A percentile compares a stretch with the other conserved stretches of the same genome.
Conservation (phyloP, 164 flowering plant species). For the Magnolia kwangsiensis region DNA sequence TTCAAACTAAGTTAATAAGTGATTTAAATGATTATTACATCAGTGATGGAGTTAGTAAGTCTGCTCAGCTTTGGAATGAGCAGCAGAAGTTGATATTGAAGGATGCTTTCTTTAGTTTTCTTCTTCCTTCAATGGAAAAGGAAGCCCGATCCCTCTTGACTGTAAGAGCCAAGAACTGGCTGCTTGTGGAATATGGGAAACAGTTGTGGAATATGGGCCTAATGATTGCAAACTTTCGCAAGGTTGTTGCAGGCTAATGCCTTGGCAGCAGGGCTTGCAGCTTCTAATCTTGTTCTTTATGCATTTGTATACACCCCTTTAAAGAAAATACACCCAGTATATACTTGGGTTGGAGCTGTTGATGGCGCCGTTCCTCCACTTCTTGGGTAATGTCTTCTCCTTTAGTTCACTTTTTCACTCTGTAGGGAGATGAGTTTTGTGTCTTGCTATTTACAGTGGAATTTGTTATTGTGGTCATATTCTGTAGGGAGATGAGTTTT, state of each 20-base stretch:
- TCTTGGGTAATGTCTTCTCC: too few species aligned
- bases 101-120: constrained; percentile 64
- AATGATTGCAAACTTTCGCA: constrained; percentile 39
- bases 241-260: constrained; percentile 88
- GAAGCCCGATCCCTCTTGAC: constrained; percentile 76
- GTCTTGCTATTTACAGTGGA: too few species aligned
- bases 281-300: constrained; percentile 80
- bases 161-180: constrained; percentile 74
- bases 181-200: constrained; percentile 75
- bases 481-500: too few species aligned
- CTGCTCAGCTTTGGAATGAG: constrained; percentile 93
- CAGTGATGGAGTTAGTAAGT: constrained; percentile 79
- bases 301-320: constrained; percentile 96
- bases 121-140: constrained; percentile 87
- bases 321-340: too few species aligned
- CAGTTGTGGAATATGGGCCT: constrained; percentile 59
- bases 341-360: too few species aligned
- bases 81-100: too few species aligned
- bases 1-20: constrained; percentile 39
- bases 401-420: too few species aligned
- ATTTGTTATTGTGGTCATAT: too few species aligned
- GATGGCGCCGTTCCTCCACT: too few species aligned
- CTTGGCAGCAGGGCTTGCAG: constrained; percentile 93
- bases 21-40: constrained; percentile 67
- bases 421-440: too few species aligned